phyloP scores from a whole-genome alignment of 2,329 filamentous ascomycete genomes.

The Scolecobasidium constrictum region DNA sequence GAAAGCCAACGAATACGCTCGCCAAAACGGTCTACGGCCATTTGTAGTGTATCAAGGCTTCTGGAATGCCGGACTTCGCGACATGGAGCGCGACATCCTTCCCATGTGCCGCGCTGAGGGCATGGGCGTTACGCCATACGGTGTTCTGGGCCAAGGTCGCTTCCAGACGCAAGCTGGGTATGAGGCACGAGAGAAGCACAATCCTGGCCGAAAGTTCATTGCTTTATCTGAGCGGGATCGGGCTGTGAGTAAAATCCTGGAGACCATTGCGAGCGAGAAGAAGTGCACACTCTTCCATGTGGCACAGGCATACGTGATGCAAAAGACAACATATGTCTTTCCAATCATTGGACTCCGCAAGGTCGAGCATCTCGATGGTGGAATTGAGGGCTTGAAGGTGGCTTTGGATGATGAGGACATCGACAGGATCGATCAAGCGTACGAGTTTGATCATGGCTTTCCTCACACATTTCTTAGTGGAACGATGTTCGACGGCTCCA shows the following conservation, averaged over 20 bases:
- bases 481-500: constrained; percentile 5
- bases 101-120: constrained; percentile 53
- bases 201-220: constrained; percentile 24
- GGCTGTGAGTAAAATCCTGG: constrained; percentile 47
- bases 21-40: constrained; percentile 55
- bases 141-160: constrained; percentile 38
- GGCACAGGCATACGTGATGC: constrained; percentile 63
- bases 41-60: constrained; percentile 60
- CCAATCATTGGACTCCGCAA: constrained; percentile 64
- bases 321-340: constrained; percentile 62
- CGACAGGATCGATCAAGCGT: constrained; percentile 40
- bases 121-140: constrained; percentile 49
- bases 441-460: constrained; percentile 46
- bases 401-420: constrained; percentile 41
- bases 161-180: constrained; percentile 22
- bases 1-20: constrained; percentile 46
- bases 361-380: constrained; percentile 58
- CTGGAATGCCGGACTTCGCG: constrained; percentile 51
- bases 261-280: constrained; percentile 47
- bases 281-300: constrained; percentile 18
- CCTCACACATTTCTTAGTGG: constrained; percentile 34
- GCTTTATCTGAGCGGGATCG: constrained; percentile 38
- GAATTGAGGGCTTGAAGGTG: constrained; percentile 44
- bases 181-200: constrained; percentile 16
- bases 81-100: constrained; percentile 60